Evolutionary conservation across 805 yeast genomes (phyloP).

Genomic region (Kregervanrija pseudodelftensis): DNA sequence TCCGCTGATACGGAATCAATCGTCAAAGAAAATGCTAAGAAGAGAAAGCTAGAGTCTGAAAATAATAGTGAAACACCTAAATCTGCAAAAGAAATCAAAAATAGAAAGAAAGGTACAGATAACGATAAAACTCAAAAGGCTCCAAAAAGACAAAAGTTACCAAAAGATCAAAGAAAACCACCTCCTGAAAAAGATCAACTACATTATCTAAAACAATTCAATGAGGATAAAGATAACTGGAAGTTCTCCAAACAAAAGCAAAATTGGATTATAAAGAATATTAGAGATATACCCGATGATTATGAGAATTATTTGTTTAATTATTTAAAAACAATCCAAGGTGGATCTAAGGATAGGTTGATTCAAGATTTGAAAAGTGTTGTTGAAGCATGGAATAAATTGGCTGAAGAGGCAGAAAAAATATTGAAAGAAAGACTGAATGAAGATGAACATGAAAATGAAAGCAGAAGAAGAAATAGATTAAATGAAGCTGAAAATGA

Average conservation of each 20-base stretch:
- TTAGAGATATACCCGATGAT: conserved; percentile 41
- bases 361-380: conserved; percentile 40
- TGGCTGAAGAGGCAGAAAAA: conserved; percentile 35
- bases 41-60: background rate
- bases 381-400: conserved; percentile 50
- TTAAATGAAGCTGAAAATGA: conserved; percentile 17
- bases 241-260: conserved; percentile 83
- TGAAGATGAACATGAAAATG: conserved; percentile 14
- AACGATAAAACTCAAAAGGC: conserved; percentile 33
- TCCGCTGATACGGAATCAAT: background rate
- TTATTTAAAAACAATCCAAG: conserved; percentile 59
- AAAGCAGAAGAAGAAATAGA: conserved; percentile 9
- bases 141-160: conserved; percentile 14
- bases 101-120: background rate
- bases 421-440: conserved; percentile 29
- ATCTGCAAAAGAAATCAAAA: background rate
- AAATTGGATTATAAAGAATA: conserved; percentile 71
- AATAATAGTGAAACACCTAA: background rate
- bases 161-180: conserved; percentile 32
- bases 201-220: conserved; percentile 52
- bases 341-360: conserved; percentile 58
- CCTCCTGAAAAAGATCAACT: conserved; percentile 69
- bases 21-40: background rate
- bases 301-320: conserved; percentile 44
- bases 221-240: conserved; percentile 56